phyloP scores from a whole-genome alignment of 805 yeast genomes.

The Phaffomyces thermotolerans region DNA sequence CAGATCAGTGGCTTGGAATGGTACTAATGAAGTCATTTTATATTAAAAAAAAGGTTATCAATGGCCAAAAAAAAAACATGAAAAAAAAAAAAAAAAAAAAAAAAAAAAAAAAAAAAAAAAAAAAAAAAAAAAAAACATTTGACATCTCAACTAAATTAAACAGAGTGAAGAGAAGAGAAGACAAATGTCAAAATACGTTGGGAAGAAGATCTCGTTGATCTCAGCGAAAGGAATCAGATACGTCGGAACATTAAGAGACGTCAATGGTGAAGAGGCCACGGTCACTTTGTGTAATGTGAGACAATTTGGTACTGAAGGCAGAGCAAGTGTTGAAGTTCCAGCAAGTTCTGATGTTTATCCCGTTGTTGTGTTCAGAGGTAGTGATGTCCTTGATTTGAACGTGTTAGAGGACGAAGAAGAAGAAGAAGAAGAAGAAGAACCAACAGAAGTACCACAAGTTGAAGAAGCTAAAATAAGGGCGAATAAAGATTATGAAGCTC shows the following conservation, averaged over 20 bases:
- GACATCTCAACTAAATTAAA: no score
- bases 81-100: no score
- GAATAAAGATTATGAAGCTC: no score
- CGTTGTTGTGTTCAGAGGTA: conserved; percentile 78
- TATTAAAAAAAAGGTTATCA: no score
- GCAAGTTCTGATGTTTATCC: conserved; percentile 67
- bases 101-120: not conserved
- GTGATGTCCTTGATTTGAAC: conserved; percentile 83
- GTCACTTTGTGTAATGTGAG: conserved; percentile 76
- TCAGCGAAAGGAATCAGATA: conserved; percentile 74
- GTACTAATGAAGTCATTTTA: conserved; percentile 87
- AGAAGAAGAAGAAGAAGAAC: not conserved
- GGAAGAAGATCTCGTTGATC: conserved; percentile 77
- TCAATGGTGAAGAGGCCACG: conserved; percentile 86
- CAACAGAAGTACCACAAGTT: conserved; percentile 2
- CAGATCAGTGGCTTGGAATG: conserved; percentile 82
- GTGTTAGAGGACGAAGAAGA: conserved; percentile 55
- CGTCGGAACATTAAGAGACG: conserved; percentile 80
- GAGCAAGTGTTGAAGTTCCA: conserved; percentile 67
- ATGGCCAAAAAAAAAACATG: no score
- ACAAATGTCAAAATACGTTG: conserved; percentile 84
- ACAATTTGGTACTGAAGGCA: conserved; percentile 88
- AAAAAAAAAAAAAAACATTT: not conserved
- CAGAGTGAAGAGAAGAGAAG: no score
- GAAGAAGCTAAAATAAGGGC: not conserved